Percentiles rank a stretch among this genome's conserved stretches.
Conservation (phyloP, 2,329 filamentous ascomycete genomes). For the Coniella vitis region DNA sequence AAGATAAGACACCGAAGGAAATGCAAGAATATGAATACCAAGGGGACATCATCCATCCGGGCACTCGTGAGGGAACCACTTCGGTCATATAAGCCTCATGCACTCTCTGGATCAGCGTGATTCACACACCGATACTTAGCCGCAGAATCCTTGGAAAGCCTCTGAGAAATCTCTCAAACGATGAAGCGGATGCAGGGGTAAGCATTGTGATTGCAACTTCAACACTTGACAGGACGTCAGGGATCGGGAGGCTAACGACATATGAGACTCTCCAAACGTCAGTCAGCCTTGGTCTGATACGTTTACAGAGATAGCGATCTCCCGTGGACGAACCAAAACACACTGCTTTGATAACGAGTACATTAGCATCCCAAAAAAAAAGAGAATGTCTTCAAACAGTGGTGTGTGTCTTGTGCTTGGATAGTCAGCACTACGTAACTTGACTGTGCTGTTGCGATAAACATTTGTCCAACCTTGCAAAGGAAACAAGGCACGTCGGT, state of each 20-base stretch:
- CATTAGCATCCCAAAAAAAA: too few species aligned
- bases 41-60: too few species aligned
- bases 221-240: neutral
- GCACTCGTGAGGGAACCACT: conserved; percentile 13
- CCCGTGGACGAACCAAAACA: too few species aligned
- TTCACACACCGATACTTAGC: conserved; percentile 23
- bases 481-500: conserved; percentile 32
- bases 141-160: conserved; percentile 20
- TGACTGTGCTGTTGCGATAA: conserved; percentile 21
- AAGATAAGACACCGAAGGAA: too few species aligned
- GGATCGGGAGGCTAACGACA: too few species aligned
- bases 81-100: conserved; percentile 18
- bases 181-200: neutral
- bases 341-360: too few species aligned
- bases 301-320: too few species aligned
- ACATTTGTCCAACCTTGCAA: conserved; percentile 24
- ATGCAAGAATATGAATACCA: too few species aligned
- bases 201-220: neutral
- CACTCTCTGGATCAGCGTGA: conserved; percentile 10
- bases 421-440: conserved; percentile 22
- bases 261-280: neutral
- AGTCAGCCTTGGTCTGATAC: neutral
- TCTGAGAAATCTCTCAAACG: conserved; percentile 2
- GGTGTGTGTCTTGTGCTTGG: conserved; percentile 16
- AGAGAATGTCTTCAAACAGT: too few species aligned